Evolutionary conservation across 495 filamentous ascomycete genomes (phyloP), one percentile per base, ranked within the genome.

Genomic region (Aspergillus saccharolyticus): DNA sequence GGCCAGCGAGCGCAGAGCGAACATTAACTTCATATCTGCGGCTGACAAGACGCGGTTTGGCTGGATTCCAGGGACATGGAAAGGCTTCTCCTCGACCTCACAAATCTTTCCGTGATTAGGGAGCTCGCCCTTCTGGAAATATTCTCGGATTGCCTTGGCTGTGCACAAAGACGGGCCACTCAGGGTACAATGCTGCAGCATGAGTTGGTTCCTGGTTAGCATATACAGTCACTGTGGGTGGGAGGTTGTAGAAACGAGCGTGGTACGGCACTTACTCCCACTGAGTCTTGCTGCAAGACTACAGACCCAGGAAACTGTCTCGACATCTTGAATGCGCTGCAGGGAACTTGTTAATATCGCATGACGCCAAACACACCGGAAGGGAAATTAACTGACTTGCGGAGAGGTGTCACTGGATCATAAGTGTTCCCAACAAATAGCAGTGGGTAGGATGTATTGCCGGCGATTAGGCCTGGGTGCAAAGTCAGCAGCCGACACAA

Each of bases 101-200:
- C 82, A 83, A 1, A 79, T 45, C 0, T 72, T 78, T 3, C 68
- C 75, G 1, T 65, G 54, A 0, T 56, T 53, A 2, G 80, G 81
- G 0, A 83, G 64, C 12, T 59, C 69, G 1, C 81, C 80, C 16
- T 73, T 71, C 8, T 70, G 67, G 68, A 81, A 83, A 54, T 81
- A 83, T 4, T 59, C 65, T 20, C 73, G 74, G 10, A 79, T 76
- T 4, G 55, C 58, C 25, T 67, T 73, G 33, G 71, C 72, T 0
- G 74, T 68, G 59, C 81, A 84, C 17, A 74, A 53, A 0, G 80
- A 83, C 5, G 78, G 79, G 4, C 70, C 71, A 3, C 71, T 72
- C 16, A 79, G 44, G 14, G 71, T 75, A 8, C 73, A 68, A 54
- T 84, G 81, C 79, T 83, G 22, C 28, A 33, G 44, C 4, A 46